Evolutionary conservation across 192 early-diverging fungal species (phyloP).

Genomic region (Chytriomyces confervae): DNA sequence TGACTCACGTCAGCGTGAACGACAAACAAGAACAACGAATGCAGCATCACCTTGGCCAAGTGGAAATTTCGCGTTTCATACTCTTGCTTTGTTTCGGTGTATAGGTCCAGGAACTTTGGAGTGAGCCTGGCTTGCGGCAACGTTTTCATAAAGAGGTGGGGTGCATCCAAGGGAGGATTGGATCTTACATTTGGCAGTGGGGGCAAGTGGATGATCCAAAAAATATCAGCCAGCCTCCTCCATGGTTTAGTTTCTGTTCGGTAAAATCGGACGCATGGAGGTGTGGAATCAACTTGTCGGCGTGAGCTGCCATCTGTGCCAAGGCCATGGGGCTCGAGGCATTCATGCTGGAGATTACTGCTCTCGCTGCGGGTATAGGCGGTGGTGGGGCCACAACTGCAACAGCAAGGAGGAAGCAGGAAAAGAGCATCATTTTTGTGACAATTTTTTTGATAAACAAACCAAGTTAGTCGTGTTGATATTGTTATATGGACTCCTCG

Average conservation of each 20-base stretch:
- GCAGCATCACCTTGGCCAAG: slow-evolving; percentile 14
- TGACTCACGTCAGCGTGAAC: not conserved
- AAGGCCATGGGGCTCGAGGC: no score
- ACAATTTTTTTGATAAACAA: no score
- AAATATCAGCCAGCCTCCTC: slow-evolving; percentile 27
- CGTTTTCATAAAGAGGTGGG: not conserved
- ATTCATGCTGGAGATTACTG: no score
- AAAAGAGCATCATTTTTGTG: no score
- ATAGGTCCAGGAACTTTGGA: slow-evolving; percentile 14
- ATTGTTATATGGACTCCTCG: no score
- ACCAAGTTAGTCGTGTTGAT: no score
- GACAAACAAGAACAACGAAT: not conserved
- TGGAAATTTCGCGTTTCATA: not conserved
- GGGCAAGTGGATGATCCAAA: slow-evolving; percentile 20
- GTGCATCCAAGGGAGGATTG: not conserved
- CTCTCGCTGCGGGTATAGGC: no score
- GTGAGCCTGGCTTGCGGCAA: slow-evolving; percentile 16
- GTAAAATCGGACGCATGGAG: not conserved
- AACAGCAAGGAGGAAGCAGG: no score
- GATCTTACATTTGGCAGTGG: slow-evolving; percentile 24
- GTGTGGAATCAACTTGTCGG: slow-evolving; percentile 13
- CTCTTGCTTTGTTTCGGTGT: slow-evolving; percentile 1
- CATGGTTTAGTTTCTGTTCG: not conserved
- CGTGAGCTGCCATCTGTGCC: not conserved
- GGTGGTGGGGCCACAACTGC: no score